These are phyloP conservation scores for Penstemon eatonii DNA, from an alignment of 257 asterid species.

Conservation along the genomic window DNA sequence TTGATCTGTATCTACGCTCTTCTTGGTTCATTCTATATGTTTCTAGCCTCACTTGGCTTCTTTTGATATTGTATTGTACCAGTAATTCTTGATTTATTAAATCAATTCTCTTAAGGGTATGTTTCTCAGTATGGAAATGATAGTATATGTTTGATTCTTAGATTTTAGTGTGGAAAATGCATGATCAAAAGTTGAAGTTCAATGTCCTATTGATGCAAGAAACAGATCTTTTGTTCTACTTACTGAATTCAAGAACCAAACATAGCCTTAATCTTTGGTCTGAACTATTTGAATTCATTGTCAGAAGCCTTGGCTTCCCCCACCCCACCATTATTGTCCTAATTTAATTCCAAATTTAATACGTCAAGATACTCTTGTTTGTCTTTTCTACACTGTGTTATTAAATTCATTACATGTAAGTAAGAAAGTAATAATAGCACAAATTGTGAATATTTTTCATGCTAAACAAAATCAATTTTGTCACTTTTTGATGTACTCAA, in stretches of 20 bases:
- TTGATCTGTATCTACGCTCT: conserved; percentile 77
- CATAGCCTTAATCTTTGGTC: too few relatives aligned
- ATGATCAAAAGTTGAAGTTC: too few relatives aligned
- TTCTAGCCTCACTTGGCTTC: conserved; percentile 18
- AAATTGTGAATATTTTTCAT: conserved; percentile 1
- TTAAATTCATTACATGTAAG: neutral
- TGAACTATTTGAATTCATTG: neutral
- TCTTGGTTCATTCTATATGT: conserved; percentile 41
- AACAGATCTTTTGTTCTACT: too few relatives aligned
- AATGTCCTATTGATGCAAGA: too few relatives aligned
- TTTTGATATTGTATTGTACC: neutral
- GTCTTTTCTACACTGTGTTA: conserved; percentile 1
- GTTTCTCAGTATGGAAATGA: too few relatives aligned
- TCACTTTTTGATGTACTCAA: neutral
- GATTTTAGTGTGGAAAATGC: too few relatives aligned
- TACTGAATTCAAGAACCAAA: too few relatives aligned
- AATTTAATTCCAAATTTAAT: neutral
- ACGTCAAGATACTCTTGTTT: neutral
- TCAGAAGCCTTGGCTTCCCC: neutral
- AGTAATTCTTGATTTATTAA: neutral
- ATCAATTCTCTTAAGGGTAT: too few relatives aligned
- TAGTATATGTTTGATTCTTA: too few relatives aligned
- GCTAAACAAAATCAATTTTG: neutral
- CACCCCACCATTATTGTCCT: neutral
- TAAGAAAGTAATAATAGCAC: conserved; percentile 18